These are phyloP conservation scores for Flaveria trinervia DNA, from an alignment of 129 eudicot genomes.

Conservation along the genomic window DNA sequence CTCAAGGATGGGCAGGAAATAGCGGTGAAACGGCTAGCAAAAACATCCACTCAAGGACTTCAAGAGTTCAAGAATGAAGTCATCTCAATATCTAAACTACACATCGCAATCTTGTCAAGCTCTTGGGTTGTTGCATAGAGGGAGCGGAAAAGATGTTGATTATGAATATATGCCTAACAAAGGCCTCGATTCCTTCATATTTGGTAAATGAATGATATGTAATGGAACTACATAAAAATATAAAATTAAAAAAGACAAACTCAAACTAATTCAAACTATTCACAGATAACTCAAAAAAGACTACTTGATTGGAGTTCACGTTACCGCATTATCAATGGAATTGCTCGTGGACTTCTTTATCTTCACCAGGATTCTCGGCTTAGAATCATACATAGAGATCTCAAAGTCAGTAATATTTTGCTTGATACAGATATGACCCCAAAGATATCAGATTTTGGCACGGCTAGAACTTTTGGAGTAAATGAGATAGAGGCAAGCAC, in stretches of 20 bases:
- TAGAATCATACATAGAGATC: slow-evolving; percentile 27
- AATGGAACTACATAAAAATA: neutral
- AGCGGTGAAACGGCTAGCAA: slow-evolving; percentile 53
- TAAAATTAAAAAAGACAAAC: neutral
- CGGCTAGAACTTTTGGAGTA: slow-evolving; percentile 11
- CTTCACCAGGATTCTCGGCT: slow-evolving; percentile 44
- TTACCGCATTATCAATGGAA: slow-evolving; percentile 34
- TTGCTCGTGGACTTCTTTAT: slow-evolving; percentile 46
- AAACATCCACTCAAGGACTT: slow-evolving; percentile 46
- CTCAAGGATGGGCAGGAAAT: slow-evolving; percentile 29
- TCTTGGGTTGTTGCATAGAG: slow-evolving; percentile 47
- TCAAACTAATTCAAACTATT: neutral
- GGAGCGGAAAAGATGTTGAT: slow-evolving; percentile 41
- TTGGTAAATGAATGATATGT: slow-evolving; percentile 22
- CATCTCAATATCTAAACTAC: slow-evolving; percentile 42
- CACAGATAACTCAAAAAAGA: slow-evolving; percentile 18
- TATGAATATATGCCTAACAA: slow-evolving; percentile 36
- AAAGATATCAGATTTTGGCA: slow-evolving; percentile 23
- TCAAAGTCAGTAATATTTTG: slow-evolving; percentile 10
- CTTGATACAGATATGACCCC: slow-evolving; percentile 14
- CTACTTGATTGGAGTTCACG: slow-evolving; percentile 38
- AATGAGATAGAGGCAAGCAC: slow-evolving; percentile 14
- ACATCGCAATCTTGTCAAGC: slow-evolving; percentile 50
- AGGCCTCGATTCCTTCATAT: slow-evolving; percentile 43
- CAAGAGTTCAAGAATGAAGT: slow-evolving; percentile 25